These are phyloP conservation scores for Tolypocladium pustulatum DNA, from an alignment of 2,329 filamentous ascomycete species.

Conservation along the genomic window DNA sequence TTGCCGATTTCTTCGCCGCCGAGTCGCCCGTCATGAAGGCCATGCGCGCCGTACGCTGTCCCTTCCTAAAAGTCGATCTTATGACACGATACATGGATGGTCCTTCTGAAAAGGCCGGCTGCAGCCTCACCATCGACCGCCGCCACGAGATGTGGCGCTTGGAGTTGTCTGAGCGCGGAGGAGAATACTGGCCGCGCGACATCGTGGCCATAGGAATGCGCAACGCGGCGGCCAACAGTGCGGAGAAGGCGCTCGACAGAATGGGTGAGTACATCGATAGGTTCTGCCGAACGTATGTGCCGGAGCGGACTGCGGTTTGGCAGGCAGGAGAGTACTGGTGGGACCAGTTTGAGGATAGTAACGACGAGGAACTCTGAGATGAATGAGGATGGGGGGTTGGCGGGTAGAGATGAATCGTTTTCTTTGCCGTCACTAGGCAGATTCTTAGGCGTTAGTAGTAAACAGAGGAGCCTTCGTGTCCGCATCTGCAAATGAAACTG, in stretches of 20 bases:
- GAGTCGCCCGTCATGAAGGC: constrained; percentile 17
- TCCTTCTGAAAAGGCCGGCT: background rate
- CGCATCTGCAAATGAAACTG: background rate
- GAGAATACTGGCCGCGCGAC: constrained; percentile 11
- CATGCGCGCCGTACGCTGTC: constrained; percentile 21
- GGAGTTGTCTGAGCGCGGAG: background rate
- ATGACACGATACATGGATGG: constrained; percentile 8
- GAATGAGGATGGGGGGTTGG: background rate
- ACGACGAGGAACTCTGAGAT: background rate
- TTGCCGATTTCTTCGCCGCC: constrained; percentile 23
- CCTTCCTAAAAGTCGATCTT: constrained; percentile 25
- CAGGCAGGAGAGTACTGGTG: background rate
- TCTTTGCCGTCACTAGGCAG: background rate
- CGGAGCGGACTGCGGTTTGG: background rate
- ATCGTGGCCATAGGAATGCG: constrained; percentile 5
- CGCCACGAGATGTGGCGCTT: background rate
- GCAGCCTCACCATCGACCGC: constrained; percentile 8
- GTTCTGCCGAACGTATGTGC: constrained; percentile 3
- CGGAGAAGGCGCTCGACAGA: background rate
- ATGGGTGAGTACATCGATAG: constrained; percentile 1
- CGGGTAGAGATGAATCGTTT: background rate
- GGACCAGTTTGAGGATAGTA: background rate
- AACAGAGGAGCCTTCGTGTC: background rate
- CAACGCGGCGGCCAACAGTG: background rate
- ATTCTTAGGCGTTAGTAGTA: background rate